Evolutionary conservation across 2,329 filamentous ascomycete genomes (phyloP).

Genomic region (Lachnellula subtilissima): DNA sequence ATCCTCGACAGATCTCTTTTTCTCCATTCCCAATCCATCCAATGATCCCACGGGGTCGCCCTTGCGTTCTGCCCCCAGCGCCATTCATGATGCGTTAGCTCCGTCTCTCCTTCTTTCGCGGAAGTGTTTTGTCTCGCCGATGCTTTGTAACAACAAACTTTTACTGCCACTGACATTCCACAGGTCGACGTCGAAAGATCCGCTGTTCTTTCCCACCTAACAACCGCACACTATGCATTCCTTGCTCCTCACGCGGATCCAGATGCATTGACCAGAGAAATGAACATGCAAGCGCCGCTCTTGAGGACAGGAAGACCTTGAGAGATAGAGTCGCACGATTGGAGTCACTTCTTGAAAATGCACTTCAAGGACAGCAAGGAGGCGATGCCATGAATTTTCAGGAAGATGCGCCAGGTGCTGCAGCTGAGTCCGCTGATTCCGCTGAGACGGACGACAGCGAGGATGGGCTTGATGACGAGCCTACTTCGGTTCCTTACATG

Average conservation of each 20-base stretch:
- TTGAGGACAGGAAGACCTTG: neutral
- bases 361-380: neutral
- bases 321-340: slow-evolving; percentile 1
- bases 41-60: too few species aligned
- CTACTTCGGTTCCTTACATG: neutral
- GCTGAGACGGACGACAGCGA: neutral
- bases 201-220: slow-evolving; percentile 38
- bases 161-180: too few species aligned
- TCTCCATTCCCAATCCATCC: too few species aligned
- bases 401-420: too few species aligned
- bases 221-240: slow-evolving; percentile 36
- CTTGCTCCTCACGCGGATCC: slow-evolving; percentile 40
- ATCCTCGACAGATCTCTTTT: too few species aligned
- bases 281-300: neutral
- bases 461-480: neutral
- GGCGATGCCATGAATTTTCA: neutral
- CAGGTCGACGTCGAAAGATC: slow-evolving; percentile 44
- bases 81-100: too few species aligned
- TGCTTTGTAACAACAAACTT: too few species aligned
- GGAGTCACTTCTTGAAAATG: neutral
- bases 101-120: too few species aligned
- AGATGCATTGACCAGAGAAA: slow-evolving; percentile 38
- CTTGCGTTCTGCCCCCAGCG: too few species aligned
- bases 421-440: neutral
- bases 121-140: too few species aligned